Percentiles rank a stretch among this genome's conserved stretches.
phyloP scores from a whole-genome alignment of 2,329 filamentous ascomycete genomes.

The Botryotinia globosa region DNA sequence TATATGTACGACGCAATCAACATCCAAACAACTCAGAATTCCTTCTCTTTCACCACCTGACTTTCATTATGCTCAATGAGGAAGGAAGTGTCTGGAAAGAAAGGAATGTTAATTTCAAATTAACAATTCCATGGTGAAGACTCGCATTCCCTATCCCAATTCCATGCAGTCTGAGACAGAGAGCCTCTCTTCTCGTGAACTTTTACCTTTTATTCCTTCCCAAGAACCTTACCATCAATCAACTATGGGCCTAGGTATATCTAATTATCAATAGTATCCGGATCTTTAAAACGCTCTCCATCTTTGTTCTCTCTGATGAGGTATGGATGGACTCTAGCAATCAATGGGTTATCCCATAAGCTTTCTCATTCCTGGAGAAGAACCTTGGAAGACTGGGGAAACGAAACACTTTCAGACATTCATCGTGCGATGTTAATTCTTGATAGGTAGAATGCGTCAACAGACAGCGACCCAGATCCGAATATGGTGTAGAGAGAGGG shows the following conservation, averaged over 20 bases:
- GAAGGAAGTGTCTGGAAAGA: neutral
- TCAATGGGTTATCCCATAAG: neutral
- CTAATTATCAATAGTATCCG: neutral
- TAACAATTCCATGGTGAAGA: neutral
- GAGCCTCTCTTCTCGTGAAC: neutral
- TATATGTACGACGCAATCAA: neutral
- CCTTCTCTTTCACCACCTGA: neutral
- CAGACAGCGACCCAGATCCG: neutral
- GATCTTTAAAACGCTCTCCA: neutral
- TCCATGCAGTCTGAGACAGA: neutral
- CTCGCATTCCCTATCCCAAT: neutral
- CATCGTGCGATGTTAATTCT: neutral
- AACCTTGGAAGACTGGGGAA: neutral
- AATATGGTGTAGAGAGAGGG: neutral
- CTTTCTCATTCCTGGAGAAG: neutral
- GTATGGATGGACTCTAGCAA: neutral
- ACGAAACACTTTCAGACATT: neutral
- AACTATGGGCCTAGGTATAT: neutral
- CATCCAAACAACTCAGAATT: neutral
- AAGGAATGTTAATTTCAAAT: neutral
- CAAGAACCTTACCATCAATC: neutral
- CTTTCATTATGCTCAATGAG: neutral
- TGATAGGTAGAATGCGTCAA: neutral
- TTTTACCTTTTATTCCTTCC: neutral
- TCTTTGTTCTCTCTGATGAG: neutral